These are phyloP conservation scores for Plasmodium knowlesi DNA, from an alignment of 169 alveolate genomes.

Conservation along the genomic window DNA sequence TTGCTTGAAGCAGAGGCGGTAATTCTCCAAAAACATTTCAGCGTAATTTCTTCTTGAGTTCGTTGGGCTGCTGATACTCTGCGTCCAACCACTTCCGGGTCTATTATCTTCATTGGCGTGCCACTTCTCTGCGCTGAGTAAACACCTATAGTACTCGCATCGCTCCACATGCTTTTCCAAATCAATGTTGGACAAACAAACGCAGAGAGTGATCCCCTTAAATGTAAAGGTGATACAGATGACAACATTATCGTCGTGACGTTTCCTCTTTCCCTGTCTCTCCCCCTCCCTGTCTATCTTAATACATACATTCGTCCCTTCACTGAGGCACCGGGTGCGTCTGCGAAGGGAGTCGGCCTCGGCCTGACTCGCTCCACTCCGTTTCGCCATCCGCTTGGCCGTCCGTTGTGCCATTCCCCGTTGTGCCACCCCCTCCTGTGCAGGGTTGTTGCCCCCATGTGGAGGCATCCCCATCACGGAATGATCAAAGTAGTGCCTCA, in stretches of 20 bases:
- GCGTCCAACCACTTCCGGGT: background rate
- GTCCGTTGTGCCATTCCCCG: background rate
- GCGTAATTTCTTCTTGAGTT: background rate
- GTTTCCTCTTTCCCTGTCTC: background rate
- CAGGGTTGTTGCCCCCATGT: background rate
- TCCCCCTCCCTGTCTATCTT: background rate
- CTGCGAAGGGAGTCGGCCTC: background rate
- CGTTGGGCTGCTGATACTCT: background rate
- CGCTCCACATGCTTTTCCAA: background rate
- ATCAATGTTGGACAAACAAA: background rate
- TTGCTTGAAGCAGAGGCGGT: conserved; percentile 7
- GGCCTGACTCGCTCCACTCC: background rate
- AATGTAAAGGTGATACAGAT: conserved; percentile 15
- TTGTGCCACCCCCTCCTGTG: background rate
- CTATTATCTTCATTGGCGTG: background rate
- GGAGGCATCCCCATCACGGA: background rate
- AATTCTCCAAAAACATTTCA: background rate
- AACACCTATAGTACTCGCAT: conserved; percentile 6
- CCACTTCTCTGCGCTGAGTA: background rate
- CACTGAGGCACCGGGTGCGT: background rate
- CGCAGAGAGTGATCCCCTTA: conserved; percentile 17
- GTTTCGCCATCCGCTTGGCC: background rate
- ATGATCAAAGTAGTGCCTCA: background rate
- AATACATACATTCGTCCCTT: background rate
- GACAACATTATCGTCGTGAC: background rate